A percentile compares a stretch with the other conserved stretches of the same genome.
phyloP scores from a whole-genome alignment of 2,329 filamentous ascomycete genomes.

The Pseudopithomyces chartarum region DNA sequence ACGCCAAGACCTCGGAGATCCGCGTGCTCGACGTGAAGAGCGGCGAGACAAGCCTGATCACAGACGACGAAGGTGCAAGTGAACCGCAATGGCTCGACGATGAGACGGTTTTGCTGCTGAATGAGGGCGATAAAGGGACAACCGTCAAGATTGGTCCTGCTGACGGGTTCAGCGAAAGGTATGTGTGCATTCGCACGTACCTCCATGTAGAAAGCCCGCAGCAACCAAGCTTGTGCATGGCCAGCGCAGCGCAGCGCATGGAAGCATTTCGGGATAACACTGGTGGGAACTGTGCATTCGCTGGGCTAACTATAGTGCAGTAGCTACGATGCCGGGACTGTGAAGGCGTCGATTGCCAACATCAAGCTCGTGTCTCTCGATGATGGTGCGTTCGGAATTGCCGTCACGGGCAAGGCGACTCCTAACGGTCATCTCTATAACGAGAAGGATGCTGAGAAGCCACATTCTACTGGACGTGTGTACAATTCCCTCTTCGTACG shows the following conservation, averaged over 20 bases:
- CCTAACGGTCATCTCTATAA: slow-evolving; percentile 73
- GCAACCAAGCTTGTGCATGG: not conserved
- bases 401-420: slow-evolving; percentile 65
- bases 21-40: slow-evolving; percentile 71
- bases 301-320: slow-evolving; percentile 20
- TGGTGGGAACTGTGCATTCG: not conserved
- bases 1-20: slow-evolving; percentile 71
- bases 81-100: slow-evolving; percentile 80
- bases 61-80: slow-evolving; percentile 66
- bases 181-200: too few relatives aligned
- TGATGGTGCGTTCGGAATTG: slow-evolving; percentile 48
- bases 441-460: slow-evolving; percentile 63
- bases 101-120: slow-evolving; percentile 64
- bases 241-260: too few relatives aligned
- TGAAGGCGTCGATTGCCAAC: slow-evolving; percentile 55
- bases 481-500: slow-evolving; percentile 78
- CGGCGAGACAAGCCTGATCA: slow-evolving; percentile 69
- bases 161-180: slow-evolving; percentile 40
- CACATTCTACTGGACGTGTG: slow-evolving; percentile 68
- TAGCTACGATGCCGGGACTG: slow-evolving; percentile 48
- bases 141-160: slow-evolving; percentile 41
- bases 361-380: slow-evolving; percentile 51
- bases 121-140: slow-evolving; percentile 50
- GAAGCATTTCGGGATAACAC: not conserved
- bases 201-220: too few relatives aligned